phyloP scores from a whole-genome alignment of 2,329 filamentous ascomycete genomes.

The Mycosphaerella sp. region DNA sequence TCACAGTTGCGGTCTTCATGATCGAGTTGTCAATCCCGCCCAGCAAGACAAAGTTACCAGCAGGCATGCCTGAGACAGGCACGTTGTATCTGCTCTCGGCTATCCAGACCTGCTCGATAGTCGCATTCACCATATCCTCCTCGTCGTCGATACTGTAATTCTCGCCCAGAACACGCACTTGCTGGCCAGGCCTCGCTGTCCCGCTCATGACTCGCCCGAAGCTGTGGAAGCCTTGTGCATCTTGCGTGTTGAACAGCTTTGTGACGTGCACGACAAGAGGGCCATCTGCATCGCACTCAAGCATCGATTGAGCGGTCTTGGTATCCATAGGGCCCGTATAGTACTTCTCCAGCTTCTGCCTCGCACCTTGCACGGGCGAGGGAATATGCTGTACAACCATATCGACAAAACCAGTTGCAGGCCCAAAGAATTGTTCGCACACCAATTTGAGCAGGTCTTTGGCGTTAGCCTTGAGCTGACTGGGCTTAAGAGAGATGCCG shows the following conservation, averaged over 20 bases:
- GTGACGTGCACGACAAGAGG: conserved; percentile 87
- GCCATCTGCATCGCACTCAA: conserved; percentile 77
- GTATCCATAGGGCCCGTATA: conserved; percentile 88
- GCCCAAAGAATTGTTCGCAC: conserved; percentile 92
- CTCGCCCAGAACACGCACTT: conserved; percentile 88
- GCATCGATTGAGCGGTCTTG: conserved; percentile 72
- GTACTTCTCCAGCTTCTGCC: conserved; percentile 71
- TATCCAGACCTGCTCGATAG: conserved; percentile 80
- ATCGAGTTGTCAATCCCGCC: conserved; percentile 95
- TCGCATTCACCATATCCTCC: conserved; percentile 89
- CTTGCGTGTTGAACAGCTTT: conserved; percentile 83
- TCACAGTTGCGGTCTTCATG: conserved; percentile 90
- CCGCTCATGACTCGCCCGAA: conserved; percentile 92
- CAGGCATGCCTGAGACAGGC: conserved; percentile 82
- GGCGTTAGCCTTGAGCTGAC: conserved; percentile 84
- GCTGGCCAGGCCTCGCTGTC: conserved; percentile 70
- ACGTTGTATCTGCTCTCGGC: conserved; percentile 91
- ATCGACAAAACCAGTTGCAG: conserved; percentile 84
- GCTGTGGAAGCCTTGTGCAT: conserved; percentile 85
- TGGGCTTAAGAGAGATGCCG: conserved; percentile 82
- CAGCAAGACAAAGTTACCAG: conserved; percentile 88
- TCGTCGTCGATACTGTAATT: conserved; percentile 95
- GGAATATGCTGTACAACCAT: conserved; percentile 90
- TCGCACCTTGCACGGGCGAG: conserved; percentile 72
- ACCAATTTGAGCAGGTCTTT: conserved; percentile 82